phyloP scores from a whole-genome alignment of 257 asterid species.

The Marsdenia floribunda region DNA sequence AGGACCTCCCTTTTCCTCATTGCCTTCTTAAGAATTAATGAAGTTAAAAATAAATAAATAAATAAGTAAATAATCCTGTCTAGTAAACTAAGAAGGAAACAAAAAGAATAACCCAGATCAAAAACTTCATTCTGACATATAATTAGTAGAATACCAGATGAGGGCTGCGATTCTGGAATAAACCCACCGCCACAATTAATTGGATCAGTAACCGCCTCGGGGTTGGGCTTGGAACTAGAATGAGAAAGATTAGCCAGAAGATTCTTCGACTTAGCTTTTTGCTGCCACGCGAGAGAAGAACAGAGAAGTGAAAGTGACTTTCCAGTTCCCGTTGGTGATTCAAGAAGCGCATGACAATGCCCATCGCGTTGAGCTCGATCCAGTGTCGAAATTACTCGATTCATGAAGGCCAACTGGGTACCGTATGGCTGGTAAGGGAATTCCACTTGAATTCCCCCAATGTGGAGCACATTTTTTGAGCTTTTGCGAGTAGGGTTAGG shows the following conservation, averaged over 20 bases:
- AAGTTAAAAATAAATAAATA: neutral
- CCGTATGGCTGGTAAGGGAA: conserved; percentile 94
- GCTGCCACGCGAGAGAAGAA: conserved; percentile 91
- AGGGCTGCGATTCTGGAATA: conserved; percentile 80
- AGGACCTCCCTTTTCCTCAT: conserved; percentile 37
- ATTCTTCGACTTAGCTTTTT: conserved; percentile 43
- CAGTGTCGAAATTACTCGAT: conserved; percentile 74
- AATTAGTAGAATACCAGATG: conserved; percentile 35
- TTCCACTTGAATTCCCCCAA: conserved; percentile 86
- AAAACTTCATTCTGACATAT: neutral
- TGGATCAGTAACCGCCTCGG: conserved; percentile 69
- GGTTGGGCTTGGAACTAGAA: conserved; percentile 53
- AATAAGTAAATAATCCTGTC: neutral
- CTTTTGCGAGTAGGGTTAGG: conserved; percentile 18
- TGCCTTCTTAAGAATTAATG: conserved; percentile 27
- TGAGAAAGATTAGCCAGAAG: conserved; percentile 27
- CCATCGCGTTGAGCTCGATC: conserved; percentile 71
- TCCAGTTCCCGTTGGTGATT: conserved; percentile 98
- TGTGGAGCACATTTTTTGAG: conserved; percentile 38
- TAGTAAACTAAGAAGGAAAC: neutral
- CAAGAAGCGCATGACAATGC: conserved; percentile 80
- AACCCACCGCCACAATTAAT: conserved; percentile 85
- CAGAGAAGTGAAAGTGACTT: conserved; percentile 88
- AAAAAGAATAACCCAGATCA: neutral
- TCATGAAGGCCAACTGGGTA: conserved; percentile 87